Evolutionary conservation across 352 stramenopile species (phyloP).

Genomic region (Phytophthora boehmeriae): DNA sequence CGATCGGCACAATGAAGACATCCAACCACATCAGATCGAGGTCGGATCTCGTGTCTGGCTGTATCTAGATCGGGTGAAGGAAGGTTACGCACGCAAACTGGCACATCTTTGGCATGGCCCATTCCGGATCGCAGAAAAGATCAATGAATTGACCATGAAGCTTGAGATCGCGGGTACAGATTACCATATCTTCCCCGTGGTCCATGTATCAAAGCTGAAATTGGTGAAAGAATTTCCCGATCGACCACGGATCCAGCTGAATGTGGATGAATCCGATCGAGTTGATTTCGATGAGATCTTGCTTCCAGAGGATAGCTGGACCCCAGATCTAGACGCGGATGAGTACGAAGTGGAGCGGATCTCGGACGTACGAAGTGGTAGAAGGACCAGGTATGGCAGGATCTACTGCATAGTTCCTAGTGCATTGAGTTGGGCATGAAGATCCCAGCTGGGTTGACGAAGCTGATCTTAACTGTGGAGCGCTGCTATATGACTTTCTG

Average conservation of each 20-base stretch:
- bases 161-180: conserved; percentile 1
- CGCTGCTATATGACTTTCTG: conserved; percentile 11
- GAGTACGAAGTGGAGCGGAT: conserved; percentile 17
- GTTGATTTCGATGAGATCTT: conserved; percentile 28
- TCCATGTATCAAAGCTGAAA: conserved; percentile 34
- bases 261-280: neutral
- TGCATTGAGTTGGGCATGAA: conserved; percentile 13
- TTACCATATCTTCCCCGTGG: conserved; percentile 22
- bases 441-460: conserved; percentile 14
- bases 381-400: neutral
- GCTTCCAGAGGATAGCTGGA: conserved; percentile 16
- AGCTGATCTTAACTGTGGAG: conserved; percentile 17
- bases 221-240: neutral
- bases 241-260: conserved; percentile 2
- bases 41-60: conserved; percentile 1
- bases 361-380: neutral
- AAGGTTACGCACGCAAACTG: conserved; percentile 5
- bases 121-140: conserved; percentile 22
- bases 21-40: conserved; percentile 3
- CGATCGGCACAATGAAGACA: neutral
- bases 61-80: conserved; percentile 10
- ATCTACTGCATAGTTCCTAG: conserved; percentile 8
- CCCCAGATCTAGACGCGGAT: neutral
- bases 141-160: neutral
- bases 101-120: conserved; percentile 32